Percentiles rank a stretch among this genome's conserved stretches.
These are phyloP conservation scores for Fimicolochytrium jonesii DNA, from an alignment of 192 early-diverging fungal genomes.

Conservation along the genomic window DNA sequence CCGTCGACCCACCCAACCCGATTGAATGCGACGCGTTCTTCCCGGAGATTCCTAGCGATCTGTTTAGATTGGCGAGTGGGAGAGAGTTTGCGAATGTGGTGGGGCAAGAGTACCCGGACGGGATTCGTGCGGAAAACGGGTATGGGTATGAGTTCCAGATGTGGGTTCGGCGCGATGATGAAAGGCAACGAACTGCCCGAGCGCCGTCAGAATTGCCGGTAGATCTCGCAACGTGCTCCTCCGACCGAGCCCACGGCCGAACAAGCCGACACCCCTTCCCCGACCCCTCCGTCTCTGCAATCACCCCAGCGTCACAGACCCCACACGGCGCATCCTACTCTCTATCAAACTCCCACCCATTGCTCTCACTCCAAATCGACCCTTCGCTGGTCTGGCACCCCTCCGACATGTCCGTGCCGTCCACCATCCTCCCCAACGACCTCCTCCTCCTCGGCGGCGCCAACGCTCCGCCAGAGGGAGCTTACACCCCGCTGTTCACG, in stretches of 20 bases:
- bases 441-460: neutral
- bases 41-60: constrained; percentile 47
- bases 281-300: no score
- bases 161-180: no score
- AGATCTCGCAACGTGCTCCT: no score
- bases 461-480: constrained; percentile 3
- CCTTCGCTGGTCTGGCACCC: neutral
- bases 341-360: no score
- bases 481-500: constrained; percentile 2
- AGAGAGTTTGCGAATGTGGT: constrained; percentile 48
- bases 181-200: no score
- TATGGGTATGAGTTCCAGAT: constrained; percentile 60
- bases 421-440: constrained; percentile 11
- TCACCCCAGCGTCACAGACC: no score
- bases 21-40: constrained; percentile 77
- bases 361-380: constrained; percentile 13
- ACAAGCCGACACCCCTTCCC: no score
- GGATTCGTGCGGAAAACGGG: constrained; percentile 48
- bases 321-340: no score
- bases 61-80: constrained; percentile 39
- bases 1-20: constrained; percentile 53
- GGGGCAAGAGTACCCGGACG: constrained; percentile 31
- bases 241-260: no score
- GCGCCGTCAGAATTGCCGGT: no score
- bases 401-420: constrained; percentile 1